Evolutionary conservation across 164 flowering plant genomes (phyloP), one percentile per base, ranked within the genome.

Genomic region (Kalanchoe fedtschenkoi): DNA sequence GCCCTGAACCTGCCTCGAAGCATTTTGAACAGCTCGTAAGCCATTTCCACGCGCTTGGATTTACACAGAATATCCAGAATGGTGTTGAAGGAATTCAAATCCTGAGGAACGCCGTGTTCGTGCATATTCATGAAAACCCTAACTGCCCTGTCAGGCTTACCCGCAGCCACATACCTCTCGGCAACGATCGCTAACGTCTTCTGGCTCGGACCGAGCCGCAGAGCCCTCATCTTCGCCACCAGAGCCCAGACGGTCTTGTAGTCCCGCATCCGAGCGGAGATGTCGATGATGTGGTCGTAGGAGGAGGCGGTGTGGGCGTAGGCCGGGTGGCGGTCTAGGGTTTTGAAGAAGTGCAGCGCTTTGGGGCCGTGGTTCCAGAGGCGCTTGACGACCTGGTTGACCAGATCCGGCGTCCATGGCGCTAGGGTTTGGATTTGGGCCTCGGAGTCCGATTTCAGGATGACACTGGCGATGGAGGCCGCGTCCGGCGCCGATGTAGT

Each of bases 291-390:
- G 63, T 81, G 86, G 72, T 90, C 86, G 69, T 79, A 86, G 65
- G 96, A 67, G 66, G 84, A 73, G 17, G 75, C 22, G 32, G 82
- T 75, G 71, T 78, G 96, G 34, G 71, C 2, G 78, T 83, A 84
- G 56, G 68, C 44, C 32, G 74, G 86, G 66, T 75, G 88, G 69
- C 47, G 66, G 65, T 70, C 75, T 32, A 89, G 80, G 71, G 53
- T 39, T 60, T 67, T 43, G 87, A 86, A 87, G 77, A 92, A 83
- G 10, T 71, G 72, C 54, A 89, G 80, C 68, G 96, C 93, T 75
- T 86, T 88, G 59, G 89, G 87, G 34, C 84, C 93, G 51, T 88
- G 83, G 78, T 87, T 84, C 95, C 96, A 89, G n/a, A 92, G 82
- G 61, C 77, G 85, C 63, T 88, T 87, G 69, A 92, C 79, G 58